These are phyloP conservation scores for Sclerotiophoma versabilis DNA, from an alignment of 2,329 filamentous ascomycete genomes.

Conservation along the genomic window DNA sequence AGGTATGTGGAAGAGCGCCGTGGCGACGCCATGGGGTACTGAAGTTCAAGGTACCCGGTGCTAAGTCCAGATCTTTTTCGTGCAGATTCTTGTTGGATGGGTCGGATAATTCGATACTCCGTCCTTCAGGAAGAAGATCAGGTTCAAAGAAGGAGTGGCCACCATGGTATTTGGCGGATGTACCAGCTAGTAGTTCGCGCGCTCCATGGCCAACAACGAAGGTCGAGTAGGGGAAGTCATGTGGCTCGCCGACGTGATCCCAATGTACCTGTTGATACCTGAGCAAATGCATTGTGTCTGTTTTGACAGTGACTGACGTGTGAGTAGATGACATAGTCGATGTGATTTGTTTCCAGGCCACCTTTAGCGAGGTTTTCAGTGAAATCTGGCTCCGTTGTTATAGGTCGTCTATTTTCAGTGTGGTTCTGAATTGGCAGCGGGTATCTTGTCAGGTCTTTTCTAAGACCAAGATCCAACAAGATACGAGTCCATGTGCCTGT, in stretches of 20 bases:
- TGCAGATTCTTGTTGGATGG: constrained; percentile 31
- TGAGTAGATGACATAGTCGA: constrained; percentile 53
- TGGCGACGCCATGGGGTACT: constrained; percentile 52
- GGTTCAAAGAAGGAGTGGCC: constrained; percentile 53
- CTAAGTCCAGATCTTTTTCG: neutral
- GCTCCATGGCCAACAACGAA: constrained; percentile 52
- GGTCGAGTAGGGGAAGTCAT: constrained; percentile 46
- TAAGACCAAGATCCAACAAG: constrained; percentile 63
- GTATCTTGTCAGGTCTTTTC: constrained; percentile 56
- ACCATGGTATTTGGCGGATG: constrained; percentile 32
- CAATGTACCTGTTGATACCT: constrained; percentile 48
- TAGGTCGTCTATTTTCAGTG: constrained; percentile 55
- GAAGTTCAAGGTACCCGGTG: constrained; percentile 20
- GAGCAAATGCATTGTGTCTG: too few species aligned
- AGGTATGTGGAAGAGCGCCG: constrained; percentile 56
- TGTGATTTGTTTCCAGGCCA: constrained; percentile 46
- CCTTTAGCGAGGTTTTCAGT: constrained; percentile 49
- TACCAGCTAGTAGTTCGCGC: constrained; percentile 30
- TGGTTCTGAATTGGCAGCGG: constrained; percentile 56
- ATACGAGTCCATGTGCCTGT: constrained; percentile 50
- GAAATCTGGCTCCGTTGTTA: constrained; percentile 49
- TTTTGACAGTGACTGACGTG: constrained; percentile 42
- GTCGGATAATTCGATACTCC: constrained; percentile 54
- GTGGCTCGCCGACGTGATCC: constrained; percentile 53
- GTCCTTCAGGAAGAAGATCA: constrained; percentile 53